phyloP scores from a whole-genome alignment of 192 early-diverging fungal genomes.

The Mortierella antarctica region DNA sequence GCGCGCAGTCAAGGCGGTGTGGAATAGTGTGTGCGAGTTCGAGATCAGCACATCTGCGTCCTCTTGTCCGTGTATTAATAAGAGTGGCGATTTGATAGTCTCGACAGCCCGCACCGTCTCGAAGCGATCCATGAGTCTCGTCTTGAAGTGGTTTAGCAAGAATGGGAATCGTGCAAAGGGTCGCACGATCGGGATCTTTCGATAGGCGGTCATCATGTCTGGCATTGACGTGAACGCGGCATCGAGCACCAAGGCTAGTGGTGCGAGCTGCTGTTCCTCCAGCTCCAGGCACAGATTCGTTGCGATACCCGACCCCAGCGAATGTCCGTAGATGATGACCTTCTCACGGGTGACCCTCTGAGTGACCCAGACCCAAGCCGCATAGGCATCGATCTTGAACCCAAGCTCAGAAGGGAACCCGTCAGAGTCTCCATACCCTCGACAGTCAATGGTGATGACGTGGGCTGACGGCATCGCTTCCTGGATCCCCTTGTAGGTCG shows the following conservation, averaged over 20 bases:
- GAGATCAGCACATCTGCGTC: slow-evolving; percentile 50
- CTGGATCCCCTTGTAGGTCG: slow-evolving; percentile 51
- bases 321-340: slow-evolving; percentile 53
- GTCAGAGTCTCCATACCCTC: slow-evolving; percentile 55
- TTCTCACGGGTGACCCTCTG: slow-evolving; percentile 27
- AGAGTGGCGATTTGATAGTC: slow-evolving; percentile 36
- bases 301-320: slow-evolving; percentile 50
- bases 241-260: slow-evolving; percentile 42
- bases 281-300: slow-evolving; percentile 42
- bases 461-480: slow-evolving; percentile 41
- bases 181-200: slow-evolving; percentile 50
- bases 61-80: slow-evolving; percentile 50
- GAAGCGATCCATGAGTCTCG: slow-evolving; percentile 44
- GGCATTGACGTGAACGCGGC: slow-evolving; percentile 52
- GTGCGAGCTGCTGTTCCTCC: slow-evolving; percentile 29
- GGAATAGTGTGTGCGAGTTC: slow-evolving; percentile 44
- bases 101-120: slow-evolving; percentile 44
- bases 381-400: slow-evolving; percentile 37
- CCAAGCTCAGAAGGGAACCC: slow-evolving; percentile 52
- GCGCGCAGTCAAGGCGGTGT: slow-evolving; percentile 31
- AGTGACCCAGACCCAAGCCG: slow-evolving; percentile 46
- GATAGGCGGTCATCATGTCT: slow-evolving; percentile 52
- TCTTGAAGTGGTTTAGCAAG: slow-evolving; percentile 43
- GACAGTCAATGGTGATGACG: slow-evolving; percentile 50
- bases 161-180: slow-evolving; percentile 46